These are phyloP conservation scores for Paraconiothyrium sp. DNA, from an alignment of 2,329 filamentous ascomycete species.

Conservation along the genomic window DNA sequence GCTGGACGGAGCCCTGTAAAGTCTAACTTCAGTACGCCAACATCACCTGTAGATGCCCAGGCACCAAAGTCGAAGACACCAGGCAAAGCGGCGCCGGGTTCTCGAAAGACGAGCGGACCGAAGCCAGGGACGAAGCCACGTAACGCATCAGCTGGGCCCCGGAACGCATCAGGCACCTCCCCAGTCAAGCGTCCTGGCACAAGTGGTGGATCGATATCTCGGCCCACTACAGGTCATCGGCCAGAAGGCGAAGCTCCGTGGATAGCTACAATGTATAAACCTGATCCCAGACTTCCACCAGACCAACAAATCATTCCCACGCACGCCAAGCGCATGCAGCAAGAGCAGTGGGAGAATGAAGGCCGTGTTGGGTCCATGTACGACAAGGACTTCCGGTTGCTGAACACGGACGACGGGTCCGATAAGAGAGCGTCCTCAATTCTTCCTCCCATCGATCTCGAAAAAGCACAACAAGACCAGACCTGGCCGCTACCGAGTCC, in stretches of 20 bases:
- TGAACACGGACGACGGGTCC: constrained; percentile 70
- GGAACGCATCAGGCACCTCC: constrained; percentile 41
- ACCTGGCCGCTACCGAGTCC: constrained; percentile 48
- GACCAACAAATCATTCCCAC: constrained; percentile 96
- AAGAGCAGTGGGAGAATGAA: constrained; percentile 94
- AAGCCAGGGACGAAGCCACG: constrained; percentile 48
- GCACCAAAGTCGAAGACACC: constrained; percentile 54
- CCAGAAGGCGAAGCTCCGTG: constrained; percentile 96
- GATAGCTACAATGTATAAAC: constrained; percentile 94
- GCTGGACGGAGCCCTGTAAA: constrained; percentile 29
- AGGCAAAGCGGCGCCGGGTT: constrained; percentile 47
- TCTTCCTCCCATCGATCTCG: constrained; percentile 38
- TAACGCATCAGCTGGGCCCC: constrained; percentile 39
- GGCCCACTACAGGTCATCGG: constrained; percentile 71
- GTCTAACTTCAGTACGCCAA: constrained; percentile 38
- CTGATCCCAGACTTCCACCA: constrained; percentile 90
- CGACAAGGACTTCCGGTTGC: constrained; percentile 84
- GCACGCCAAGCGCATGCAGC: constrained; percentile 87
- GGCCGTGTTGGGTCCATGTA: constrained; percentile 86
- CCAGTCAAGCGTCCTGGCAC: constrained; percentile 68
- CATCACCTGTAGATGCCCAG: constrained; percentile 38
- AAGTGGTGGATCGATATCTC: constrained; percentile 63
- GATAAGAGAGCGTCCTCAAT: constrained; percentile 45
- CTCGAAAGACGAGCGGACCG: constrained; percentile 45
- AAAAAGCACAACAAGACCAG: constrained; percentile 39